These are phyloP conservation scores for Dactylellina leptospora DNA, from an alignment of 2,329 filamentous ascomycete genomes.

Conservation along the genomic window DNA sequence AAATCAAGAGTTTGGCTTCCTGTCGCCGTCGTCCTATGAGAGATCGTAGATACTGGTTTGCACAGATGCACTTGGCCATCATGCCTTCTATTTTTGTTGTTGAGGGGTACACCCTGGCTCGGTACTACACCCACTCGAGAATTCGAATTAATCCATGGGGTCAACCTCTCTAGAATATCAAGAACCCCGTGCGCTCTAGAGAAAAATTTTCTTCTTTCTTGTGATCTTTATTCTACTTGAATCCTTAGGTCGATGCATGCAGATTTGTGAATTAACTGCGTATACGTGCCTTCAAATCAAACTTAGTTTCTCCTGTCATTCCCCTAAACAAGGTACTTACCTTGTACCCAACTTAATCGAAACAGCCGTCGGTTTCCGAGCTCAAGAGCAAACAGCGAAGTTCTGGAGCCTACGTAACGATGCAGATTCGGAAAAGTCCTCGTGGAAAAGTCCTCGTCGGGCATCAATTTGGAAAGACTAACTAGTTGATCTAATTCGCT, in stretches of 20 bases:
- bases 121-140: conserved; percentile 13
- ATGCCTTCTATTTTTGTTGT: conserved; percentile 41
- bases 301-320: not conserved
- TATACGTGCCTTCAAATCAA: not conserved
- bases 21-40: conserved; percentile 33
- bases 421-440: not conserved
- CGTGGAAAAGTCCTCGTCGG: not conserved
- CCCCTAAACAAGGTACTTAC: no score
- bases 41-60: conserved; percentile 37
- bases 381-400: not conserved
- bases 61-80: conserved; percentile 43
- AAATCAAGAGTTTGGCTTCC: conserved; percentile 29
- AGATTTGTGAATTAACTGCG: not conserved
- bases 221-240: not conserved
- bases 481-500: not conserved
- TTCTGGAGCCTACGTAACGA: not conserved
- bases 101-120: conserved; percentile 39
- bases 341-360: no score
- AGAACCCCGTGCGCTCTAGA: not conserved
- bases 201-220: not conserved
- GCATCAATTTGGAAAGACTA: not conserved
- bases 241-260: not conserved
- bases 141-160: not conserved
- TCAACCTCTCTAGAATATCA: not conserved
- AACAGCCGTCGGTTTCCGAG: no score